Evolutionary conservation across 257 asterid genomes (phyloP), one percentile per base, ranked within the genome.

Genomic region (Solanum microdontum): DNA sequence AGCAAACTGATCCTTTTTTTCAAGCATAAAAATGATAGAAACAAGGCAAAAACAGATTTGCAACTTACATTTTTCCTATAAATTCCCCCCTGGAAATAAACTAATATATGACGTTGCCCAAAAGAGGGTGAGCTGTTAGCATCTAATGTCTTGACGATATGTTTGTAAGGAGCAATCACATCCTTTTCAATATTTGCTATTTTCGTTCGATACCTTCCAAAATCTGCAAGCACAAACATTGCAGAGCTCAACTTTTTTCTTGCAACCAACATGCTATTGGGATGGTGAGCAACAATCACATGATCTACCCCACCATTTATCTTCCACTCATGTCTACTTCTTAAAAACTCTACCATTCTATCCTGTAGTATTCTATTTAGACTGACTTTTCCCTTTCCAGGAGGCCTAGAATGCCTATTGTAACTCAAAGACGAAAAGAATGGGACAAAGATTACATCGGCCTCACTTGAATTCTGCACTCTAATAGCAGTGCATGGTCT

Each of bases 101-200:
- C 89, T 93, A 94, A 85, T 2, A 37, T 92, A 17, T 90, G 87
- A n/a, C 98, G 92, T 32, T 92, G 86, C 23, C 87, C 82, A 37
- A 94, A 96, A 11, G 96, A 88, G 69, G 91, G 66, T 0, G 98
- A 96, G 14, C 90, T 82, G 33, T 36, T 87, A 30, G 84, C 83
- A 4, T 89, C 72, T 84, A 94, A 73, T 3, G 92, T 84, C 90
- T 87, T 93, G 77, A 94, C 98, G 95, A 93, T 95, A 69, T 96
- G 98, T 92, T 93, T 94, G 87, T 93, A 96, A 64, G 98, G 98
- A 74, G 98, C 98, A 90, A 96, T 91, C 9, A 94, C 92, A 93
- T 96, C 98, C 92, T 96, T 96, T 11, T 90, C 90, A 82, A 93
- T 86, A 82, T 96, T 93, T 5, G 98, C 98, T 88, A 93, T 86